Evolutionary conservation across 768 basidiomycete species (phyloP), one percentile per base, ranked within the genome.

Genomic region (Suillus variegatus): DNA sequence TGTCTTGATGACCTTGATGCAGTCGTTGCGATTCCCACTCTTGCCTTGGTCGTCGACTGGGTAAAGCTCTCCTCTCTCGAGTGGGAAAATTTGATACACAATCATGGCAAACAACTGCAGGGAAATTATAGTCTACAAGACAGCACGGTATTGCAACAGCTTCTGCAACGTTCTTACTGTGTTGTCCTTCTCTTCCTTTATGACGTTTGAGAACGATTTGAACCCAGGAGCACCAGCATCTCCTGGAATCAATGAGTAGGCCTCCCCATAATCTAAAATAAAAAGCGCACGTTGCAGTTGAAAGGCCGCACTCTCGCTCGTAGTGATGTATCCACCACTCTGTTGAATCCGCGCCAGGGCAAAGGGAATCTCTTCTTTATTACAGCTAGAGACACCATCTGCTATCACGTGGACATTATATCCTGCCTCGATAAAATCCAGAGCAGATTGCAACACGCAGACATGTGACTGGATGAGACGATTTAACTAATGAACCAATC

Each of bases 371-470:
- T 97, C 95, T 67, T 89, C 89, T 56, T 82, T 81, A 77, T 95
- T 93, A 69, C 86, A 89, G 38, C 90, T 92, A 3, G 92, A 94
- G 18, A 96, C 88, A 18, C 89, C 94, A 71, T 97, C 95, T 2
- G 91, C 93, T 28, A 94, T 78, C 46, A 95, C 82, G 74, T 92
- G 86, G 7, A 92, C 87, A 65, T 82, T 74, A 52, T 82, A 84
- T 0, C 80, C 81, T 0, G 38, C 68, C 52, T 80, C 72, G 4
- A 91, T 75, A 14, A 97, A 82, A 66, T 91, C 88, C 20, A 95
- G 79, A 0, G 89, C 83, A 0, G 94, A 92, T 75, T 97, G 95
- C 7, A 95, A 82, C 10, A 97, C 87, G 72, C 95, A 97, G 66
- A 97, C 87, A 70, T 97, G 95, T 18, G 92, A 86, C 94, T 95